These are phyloP conservation scores for Angophora floribunda DNA, from an alignment of 345 rosid species.

Conservation along the genomic window DNA sequence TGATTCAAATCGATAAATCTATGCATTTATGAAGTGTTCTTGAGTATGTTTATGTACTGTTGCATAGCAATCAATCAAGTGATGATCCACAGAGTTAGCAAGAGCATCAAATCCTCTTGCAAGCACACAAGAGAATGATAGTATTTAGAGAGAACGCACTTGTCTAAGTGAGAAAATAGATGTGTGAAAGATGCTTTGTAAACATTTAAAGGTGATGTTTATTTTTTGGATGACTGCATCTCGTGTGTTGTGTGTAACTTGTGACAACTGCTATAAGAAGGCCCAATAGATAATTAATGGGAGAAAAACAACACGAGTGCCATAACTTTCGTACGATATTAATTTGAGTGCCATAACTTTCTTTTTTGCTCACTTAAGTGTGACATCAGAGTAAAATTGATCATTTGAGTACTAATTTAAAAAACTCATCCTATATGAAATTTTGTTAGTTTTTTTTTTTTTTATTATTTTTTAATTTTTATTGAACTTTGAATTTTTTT, in stretches of 20 bases:
- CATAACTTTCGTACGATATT: no score
- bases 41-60: neutral
- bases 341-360: no score
- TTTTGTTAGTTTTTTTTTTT: no score
- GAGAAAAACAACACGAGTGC: no score
- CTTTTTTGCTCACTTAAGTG: no score
- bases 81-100: neutral
- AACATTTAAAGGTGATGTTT: neutral
- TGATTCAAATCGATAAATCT: neutral
- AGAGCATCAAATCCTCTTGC: neutral
- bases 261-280: no score
- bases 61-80: neutral
- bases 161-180: neutral
- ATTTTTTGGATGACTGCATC: neutral
- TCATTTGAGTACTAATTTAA: no score
- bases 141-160: neutral
- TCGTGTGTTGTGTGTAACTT: neutral
- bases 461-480: no score
- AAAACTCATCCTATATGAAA: no score
- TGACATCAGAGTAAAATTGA: no score
- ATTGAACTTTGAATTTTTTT: no score
- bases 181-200: neutral
- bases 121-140: neutral
- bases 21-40: neutral
- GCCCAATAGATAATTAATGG: no score